A percentile compares a stretch with the other conserved stretches of the same genome.
phyloP scores from a whole-genome alignment of 2,329 filamentous ascomycete genomes.

The Ascocoryne sarcoides region DNA sequence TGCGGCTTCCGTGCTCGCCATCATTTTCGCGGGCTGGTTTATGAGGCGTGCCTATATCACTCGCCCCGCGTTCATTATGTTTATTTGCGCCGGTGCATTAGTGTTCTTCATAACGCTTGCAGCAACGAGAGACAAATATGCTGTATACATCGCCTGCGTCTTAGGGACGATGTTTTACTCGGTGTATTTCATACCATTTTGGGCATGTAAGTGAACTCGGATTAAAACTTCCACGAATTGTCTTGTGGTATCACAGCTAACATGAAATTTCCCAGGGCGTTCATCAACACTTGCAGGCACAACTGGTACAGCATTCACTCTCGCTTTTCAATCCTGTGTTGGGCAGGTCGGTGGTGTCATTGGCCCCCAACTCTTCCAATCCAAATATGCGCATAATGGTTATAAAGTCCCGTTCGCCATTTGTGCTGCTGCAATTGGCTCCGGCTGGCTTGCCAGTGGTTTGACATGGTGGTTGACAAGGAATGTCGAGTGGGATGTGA shows the following conservation, averaged over 20 bases:
- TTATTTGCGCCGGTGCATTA: slow-evolving; percentile 33
- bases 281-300: slow-evolving; percentile 34
- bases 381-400: slow-evolving; percentile 33
- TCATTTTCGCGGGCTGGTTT: slow-evolving; percentile 34
- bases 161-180: slow-evolving; percentile 37
- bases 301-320: slow-evolving; percentile 37
- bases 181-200: slow-evolving; percentile 37
- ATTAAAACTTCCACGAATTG: too few species aligned
- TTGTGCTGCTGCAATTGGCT: slow-evolving; percentile 30
- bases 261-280: slow-evolving; percentile 23
- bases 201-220: slow-evolving; percentile 29
- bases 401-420: slow-evolving; percentile 33
- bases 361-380: slow-evolving; percentile 36
- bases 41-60: slow-evolving; percentile 33
- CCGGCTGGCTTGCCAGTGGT: slow-evolving; percentile 29
- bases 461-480: slow-evolving; percentile 36
- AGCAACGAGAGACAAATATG: slow-evolving; percentile 30
- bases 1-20: slow-evolving; percentile 32
- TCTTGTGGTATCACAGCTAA: background rate
- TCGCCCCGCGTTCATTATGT: slow-evolving; percentile 33
- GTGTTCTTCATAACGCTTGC: slow-evolving; percentile 37
- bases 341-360: slow-evolving; percentile 39
- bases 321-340: slow-evolving; percentile 35
- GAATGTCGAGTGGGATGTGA: slow-evolving; percentile 33
- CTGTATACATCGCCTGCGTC: slow-evolving; percentile 36